A percentile compares a stretch with the other conserved stretches of the same genome.
phyloP scores from a whole-genome alignment of 352 stramenopile genomes.

The Phytophthora quininea region DNA sequence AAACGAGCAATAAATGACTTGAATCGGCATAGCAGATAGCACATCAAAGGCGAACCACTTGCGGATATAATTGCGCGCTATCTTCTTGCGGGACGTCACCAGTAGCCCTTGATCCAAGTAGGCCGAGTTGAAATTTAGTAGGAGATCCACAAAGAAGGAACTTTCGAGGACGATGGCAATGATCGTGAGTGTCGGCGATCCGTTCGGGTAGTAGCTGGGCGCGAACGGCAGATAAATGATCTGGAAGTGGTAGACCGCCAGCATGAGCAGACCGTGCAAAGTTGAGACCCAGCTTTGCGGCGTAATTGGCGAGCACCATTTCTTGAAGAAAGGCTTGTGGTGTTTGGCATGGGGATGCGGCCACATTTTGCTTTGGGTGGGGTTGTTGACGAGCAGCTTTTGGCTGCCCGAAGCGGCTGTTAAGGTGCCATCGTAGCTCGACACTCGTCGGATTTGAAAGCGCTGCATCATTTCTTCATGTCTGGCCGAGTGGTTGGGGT shows the following conservation, averaged over 20 bases:
- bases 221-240: conserved; percentile 18
- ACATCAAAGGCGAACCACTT: conserved; percentile 14
- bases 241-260: conserved; percentile 12
- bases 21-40: background rate
- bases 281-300: conserved; percentile 31
- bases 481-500: background rate
- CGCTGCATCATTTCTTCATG: background rate
- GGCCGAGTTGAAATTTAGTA: conserved; percentile 21
- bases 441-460: background rate
- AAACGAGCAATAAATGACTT: background rate
- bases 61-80: conserved; percentile 11
- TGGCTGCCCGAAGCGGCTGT: background rate
- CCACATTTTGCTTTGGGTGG: no score
- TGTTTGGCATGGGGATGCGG: background rate
- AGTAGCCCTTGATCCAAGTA: conserved; percentile 3
- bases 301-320: conserved; percentile 1
- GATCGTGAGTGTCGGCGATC: background rate
- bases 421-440: background rate
- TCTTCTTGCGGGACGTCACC: conserved; percentile 11
- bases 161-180: conserved; percentile 9
- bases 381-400: background rate
- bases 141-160: background rate
- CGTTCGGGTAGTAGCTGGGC: conserved; percentile 4
- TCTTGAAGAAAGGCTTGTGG: background rate
- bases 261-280: conserved; percentile 28